Percentiles rank a stretch among this genome's conserved stretches.
Conservation (phyloP, 352 stramenopile genomes). For the Phytophthora boehmeriae region DNA sequence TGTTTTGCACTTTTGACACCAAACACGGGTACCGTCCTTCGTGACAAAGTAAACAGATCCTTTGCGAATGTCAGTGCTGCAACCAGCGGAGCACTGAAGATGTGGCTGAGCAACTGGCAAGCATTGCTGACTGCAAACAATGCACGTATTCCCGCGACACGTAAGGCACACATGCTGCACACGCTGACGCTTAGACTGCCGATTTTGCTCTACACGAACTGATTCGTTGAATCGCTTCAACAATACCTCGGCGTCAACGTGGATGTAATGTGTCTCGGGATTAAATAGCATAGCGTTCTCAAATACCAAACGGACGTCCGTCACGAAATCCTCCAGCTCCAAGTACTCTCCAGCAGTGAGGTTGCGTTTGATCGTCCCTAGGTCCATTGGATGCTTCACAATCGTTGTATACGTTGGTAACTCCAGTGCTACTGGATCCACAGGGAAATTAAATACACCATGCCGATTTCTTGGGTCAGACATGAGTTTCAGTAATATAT, state of each 20-base stretch:
- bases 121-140: constrained; percentile 77
- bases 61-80: constrained; percentile 78
- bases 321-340: constrained; percentile 78
- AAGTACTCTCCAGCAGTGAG: constrained; percentile 87
- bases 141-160: constrained; percentile 74
- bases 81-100: constrained; percentile 76
- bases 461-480: constrained; percentile 69
- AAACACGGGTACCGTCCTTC: constrained; percentile 80
- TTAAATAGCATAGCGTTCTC: constrained; percentile 92
- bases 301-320: constrained; percentile 88
- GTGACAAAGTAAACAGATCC: constrained; percentile 76
- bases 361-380: constrained; percentile 88
- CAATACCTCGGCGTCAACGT: constrained; percentile 69
- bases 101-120: constrained; percentile 64
- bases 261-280: constrained; percentile 71
- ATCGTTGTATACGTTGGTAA: constrained; percentile 75
- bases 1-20: constrained; percentile 76
- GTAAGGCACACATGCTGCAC: constrained; percentile 58
- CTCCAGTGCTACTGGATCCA: constrained; percentile 72
- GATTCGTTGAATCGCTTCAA: constrained; percentile 70
- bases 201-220: constrained; percentile 49
- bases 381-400: constrained; percentile 90
- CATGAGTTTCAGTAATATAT: constrained; percentile 82
- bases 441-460: constrained; percentile 76
- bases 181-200: constrained; percentile 48